Percentiles rank a stretch among this genome's conserved stretches.
These are phyloP conservation scores for Zea luxurians DNA, from an alignment of 176 grass and related monocot genomes.

Conservation along the genomic window DNA sequence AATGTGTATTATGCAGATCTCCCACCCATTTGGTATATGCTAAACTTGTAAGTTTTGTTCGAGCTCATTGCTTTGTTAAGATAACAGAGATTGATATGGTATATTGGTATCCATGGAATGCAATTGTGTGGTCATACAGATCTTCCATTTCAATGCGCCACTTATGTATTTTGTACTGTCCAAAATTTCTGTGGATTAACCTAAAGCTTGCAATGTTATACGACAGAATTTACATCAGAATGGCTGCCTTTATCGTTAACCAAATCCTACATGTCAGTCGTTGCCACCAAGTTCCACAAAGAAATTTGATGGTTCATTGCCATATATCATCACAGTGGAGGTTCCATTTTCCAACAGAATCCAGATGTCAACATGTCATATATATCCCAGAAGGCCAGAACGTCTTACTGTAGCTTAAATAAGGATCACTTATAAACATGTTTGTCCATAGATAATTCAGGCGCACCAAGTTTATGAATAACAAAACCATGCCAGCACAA, in stretches of 20 bases:
- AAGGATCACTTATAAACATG: not conserved
- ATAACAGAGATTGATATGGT: not conserved
- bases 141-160: not conserved
- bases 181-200: not conserved
- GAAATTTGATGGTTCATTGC: not conserved
- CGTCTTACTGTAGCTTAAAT: not conserved
- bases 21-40: no score
- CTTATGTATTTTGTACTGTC: not conserved
- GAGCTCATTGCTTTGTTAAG: no score
- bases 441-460: not conserved
- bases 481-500: not conserved
- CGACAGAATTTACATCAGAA: not conserved
- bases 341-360: not conserved
- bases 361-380: not conserved
- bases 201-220: not conserved
- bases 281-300: not conserved
- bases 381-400: not conserved
- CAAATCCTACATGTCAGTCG: not conserved
- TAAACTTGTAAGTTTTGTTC: not conserved
- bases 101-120: not conserved
- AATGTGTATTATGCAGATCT: not conserved
- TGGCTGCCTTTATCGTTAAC: not conserved
- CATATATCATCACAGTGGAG: not conserved
- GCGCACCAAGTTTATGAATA: not conserved
- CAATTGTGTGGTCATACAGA: not conserved